Evolutionary conservation across 2,329 filamentous ascomycete species (phyloP), one percentile per base, ranked within the genome.

Genomic region (Neonectria ditissima): DNA sequence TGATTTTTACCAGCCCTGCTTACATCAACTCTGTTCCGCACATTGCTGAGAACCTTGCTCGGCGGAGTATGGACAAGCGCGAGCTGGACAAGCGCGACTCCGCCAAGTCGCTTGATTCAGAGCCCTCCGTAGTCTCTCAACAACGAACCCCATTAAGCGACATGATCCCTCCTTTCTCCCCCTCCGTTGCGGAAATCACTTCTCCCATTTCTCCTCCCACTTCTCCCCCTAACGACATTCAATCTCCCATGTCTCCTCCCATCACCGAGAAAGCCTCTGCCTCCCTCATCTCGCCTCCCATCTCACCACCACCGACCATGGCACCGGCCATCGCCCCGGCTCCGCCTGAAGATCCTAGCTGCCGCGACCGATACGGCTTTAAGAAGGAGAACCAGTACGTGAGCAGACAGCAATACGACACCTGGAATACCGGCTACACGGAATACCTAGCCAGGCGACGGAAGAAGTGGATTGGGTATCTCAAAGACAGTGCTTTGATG

Each of bases 361-460:
- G 78, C 18, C 89, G 94, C 57, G 94, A 97, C 77, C 87, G 92
- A 16, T 97, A 97, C 74, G 95, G 95, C 4, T 98, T 98, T 81
- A 92, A 93, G 69, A 98, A 97, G 77, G 87, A 88, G 39, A 95
- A 90, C 43, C 90, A 94, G 69, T 90, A 97, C 74, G 86, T 97
- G 66, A 91, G 87, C 1, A 80, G 90, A 20, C 85, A 91, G 62
- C 87, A 94, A 75, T 97, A 97, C 75, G 92, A 97, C 73, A 81
- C 84, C 1, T 98, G 95, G 95, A 89, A 94, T 70, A 80, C 81
- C 16, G 83, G 83, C 4, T 97, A 98, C 76, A 88, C 86, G 30
- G 86, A 90, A 39, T 94, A 96, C 75, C 83, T 97, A 41, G 87
- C 87, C 1, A 87, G 92, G 32, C 86, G 95, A 65, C 86, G 88